These are phyloP conservation scores for Xylogone sp. DNA, from an alignment of 2,329 filamentous ascomycete genomes.

Conservation along the genomic window DNA sequence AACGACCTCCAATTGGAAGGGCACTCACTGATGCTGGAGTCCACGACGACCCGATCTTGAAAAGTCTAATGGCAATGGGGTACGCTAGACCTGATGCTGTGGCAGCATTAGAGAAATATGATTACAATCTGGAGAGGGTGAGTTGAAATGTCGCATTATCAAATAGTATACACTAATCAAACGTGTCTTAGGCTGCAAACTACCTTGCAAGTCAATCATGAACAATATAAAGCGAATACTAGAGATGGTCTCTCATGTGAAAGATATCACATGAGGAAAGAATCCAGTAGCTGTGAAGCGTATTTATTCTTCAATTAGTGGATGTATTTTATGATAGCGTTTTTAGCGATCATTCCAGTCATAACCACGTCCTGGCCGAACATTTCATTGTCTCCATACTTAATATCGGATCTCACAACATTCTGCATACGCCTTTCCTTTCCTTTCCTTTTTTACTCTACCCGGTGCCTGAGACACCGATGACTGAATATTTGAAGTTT, in stretches of 20 bases:
- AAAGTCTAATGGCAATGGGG: conserved; percentile 86
- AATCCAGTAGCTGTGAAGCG: neutral
- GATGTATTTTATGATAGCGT: neutral
- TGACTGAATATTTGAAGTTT: too few relatives aligned
- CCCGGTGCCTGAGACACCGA: too few relatives aligned
- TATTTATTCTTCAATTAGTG: neutral
- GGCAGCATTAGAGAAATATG: conserved; percentile 83
- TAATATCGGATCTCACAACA: neutral
- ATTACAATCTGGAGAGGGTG: conserved; percentile 95
- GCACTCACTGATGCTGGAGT: conserved; percentile 70
- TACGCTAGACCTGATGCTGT: conserved; percentile 73
- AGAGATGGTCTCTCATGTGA: neutral
- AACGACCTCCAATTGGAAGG: conserved; percentile 52
- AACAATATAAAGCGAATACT: neutral
- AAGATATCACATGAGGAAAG: neutral
- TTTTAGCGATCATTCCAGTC: neutral
- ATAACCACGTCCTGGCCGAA: neutral
- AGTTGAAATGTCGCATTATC: conserved; percentile 29
- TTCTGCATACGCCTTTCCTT: neutral
- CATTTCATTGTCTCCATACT: neutral
- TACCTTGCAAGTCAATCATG: conserved; percentile 29
- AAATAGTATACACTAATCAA: conserved; percentile 4
- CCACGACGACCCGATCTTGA: conserved; percentile 88
- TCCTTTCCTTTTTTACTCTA: too few relatives aligned
- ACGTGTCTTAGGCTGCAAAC: conserved; percentile 27